phyloP scores from a whole-genome alignment of 2,329 filamentous ascomycete species.

The Fusarium irregulare region DNA sequence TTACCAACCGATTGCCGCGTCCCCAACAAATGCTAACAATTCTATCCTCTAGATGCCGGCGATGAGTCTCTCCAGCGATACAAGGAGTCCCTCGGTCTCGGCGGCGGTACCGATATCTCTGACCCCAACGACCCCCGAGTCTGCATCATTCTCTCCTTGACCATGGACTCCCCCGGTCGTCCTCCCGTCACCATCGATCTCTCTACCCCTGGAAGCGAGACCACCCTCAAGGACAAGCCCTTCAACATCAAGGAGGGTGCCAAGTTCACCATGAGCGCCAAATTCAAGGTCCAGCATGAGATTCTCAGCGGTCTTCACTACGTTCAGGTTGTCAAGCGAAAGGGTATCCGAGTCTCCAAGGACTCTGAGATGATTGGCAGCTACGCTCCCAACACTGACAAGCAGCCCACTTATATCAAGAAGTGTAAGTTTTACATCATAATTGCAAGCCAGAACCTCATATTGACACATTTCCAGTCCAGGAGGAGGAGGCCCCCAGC shows the following conservation, averaged over 20 bases:
- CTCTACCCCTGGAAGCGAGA: slow-evolving; percentile 76
- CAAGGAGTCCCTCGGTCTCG: slow-evolving; percentile 94
- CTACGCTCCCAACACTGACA: slow-evolving; percentile 91
- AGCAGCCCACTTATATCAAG: slow-evolving; percentile 87
- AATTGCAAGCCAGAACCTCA: not conserved
- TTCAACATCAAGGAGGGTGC: slow-evolving; percentile 98
- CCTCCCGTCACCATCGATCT: slow-evolving; percentile 90
- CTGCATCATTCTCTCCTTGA: slow-evolving; percentile 92
- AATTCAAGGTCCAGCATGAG: slow-evolving; percentile 96
- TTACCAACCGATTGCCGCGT: not conserved
- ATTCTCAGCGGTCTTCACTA: slow-evolving; percentile 96
- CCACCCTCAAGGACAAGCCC: slow-evolving; percentile 85
- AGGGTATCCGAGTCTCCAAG: slow-evolving; percentile 88
- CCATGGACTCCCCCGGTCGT: slow-evolving; percentile 86
- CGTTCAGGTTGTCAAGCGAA: slow-evolving; percentile 91
- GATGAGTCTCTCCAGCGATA: slow-evolving; percentile 97
- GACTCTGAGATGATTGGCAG: slow-evolving; percentile 98
- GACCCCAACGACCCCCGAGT: slow-evolving; percentile 86
- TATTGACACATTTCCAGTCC: slow-evolving; percentile 66
- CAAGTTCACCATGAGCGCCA: slow-evolving; percentile 92
- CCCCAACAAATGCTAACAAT: slow-evolving; percentile 35
- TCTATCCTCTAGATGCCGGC: slow-evolving; percentile 64
- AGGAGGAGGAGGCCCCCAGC: slow-evolving; percentile 89
- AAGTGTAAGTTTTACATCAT: slow-evolving; percentile 74
- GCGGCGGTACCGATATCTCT: slow-evolving; percentile 76